Evolutionary conservation across 768 basidiomycete species (phyloP).

Genomic region (Rhodotorula diobovata): DNA sequence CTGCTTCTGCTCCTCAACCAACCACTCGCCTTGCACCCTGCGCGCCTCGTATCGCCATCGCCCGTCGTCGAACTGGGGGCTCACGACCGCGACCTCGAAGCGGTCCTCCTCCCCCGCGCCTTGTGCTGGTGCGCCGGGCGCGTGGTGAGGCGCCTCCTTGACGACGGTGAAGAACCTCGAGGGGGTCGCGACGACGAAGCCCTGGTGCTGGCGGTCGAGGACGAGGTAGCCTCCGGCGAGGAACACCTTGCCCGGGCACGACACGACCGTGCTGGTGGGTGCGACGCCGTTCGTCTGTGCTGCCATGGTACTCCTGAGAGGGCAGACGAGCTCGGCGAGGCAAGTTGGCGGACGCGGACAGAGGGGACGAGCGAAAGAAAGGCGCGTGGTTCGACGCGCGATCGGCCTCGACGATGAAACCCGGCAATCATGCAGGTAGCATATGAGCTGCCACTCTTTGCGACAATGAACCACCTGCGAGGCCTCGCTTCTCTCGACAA

Average conservation of each 20-base stretch:
- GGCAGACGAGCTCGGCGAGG: too few species aligned
- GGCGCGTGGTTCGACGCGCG: too few species aligned
- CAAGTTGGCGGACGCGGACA: too few species aligned
- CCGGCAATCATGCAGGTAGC: too few species aligned
- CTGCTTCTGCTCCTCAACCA: background rate
- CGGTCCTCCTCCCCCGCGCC: slow-evolving; percentile 45
- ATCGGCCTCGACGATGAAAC: too few species aligned
- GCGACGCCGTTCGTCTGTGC: slow-evolving; percentile 53
- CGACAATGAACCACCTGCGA: too few species aligned
- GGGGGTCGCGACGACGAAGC: slow-evolving; percentile 83
- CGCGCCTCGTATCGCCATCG: slow-evolving; percentile 38
- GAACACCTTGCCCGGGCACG: slow-evolving; percentile 91
- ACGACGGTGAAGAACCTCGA: slow-evolving; percentile 88
- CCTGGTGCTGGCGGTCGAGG: slow-evolving; percentile 77
- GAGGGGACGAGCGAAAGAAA: too few species aligned
- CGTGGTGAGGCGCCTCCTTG: slow-evolving; percentile 32
- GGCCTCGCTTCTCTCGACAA: too few species aligned
- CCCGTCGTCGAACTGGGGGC: slow-evolving; percentile 83
- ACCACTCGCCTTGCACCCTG: slow-evolving; percentile 12
- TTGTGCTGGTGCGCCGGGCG: slow-evolving; percentile 1
- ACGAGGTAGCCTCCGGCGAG: slow-evolving; percentile 96
- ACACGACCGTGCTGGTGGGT: slow-evolving; percentile 55
- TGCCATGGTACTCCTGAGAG: too few species aligned
- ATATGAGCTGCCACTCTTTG: too few species aligned
- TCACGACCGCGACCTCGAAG: slow-evolving; percentile 64